Percentiles rank a stretch among this genome's conserved stretches.
Evolutionary conservation across 345 rosid species (phyloP).

Genomic region (Carallia brachiata): DNA sequence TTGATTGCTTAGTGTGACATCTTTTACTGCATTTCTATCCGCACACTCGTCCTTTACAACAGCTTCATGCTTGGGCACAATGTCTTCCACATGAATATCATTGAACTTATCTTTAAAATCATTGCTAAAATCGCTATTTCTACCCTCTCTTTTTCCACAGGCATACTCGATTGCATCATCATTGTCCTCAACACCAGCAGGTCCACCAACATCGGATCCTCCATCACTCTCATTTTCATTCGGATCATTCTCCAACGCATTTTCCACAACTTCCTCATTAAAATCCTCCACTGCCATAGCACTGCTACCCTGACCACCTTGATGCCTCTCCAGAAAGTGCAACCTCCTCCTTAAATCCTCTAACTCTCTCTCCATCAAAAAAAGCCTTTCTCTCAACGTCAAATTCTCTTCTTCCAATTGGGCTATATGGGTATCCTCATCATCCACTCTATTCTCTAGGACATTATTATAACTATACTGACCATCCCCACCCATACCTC

Average conservation of each 20-base stretch:
- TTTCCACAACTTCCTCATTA: slow-evolving; percentile 34
- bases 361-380: slow-evolving; percentile 86
- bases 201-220: slow-evolving; percentile 48
- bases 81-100: slow-evolving; percentile 41
- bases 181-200: slow-evolving; percentile 19
- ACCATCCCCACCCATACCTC: slow-evolving; percentile 27
- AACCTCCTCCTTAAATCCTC: slow-evolving; percentile 85
- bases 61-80: slow-evolving; percentile 11
- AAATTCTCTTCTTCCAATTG: slow-evolving; percentile 93
- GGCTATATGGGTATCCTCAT: slow-evolving; percentile 90
- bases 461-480: slow-evolving; percentile 56
- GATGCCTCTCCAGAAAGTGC: slow-evolving; percentile 75
- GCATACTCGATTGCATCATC: slow-evolving; percentile 13
- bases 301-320: slow-evolving; percentile 28
- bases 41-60: slow-evolving; percentile 16
- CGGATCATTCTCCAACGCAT: slow-evolving; percentile 31
- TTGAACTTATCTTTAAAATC: slow-evolving; percentile 17
- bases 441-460: slow-evolving; percentile 90
- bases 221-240: slow-evolving; percentile 63
- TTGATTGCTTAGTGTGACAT: background rate
- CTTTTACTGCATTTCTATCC: slow-evolving; percentile 1
- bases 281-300: slow-evolving; percentile 41
- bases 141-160: slow-evolving; percentile 7
- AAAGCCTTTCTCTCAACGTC: slow-evolving; percentile 83
- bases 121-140: slow-evolving; percentile 23